Evolutionary conservation across 371 early-diverging fungal genomes (phyloP), one percentile per base, ranked within the genome.

Genomic region (Choanephora cucurbitarum): DNA sequence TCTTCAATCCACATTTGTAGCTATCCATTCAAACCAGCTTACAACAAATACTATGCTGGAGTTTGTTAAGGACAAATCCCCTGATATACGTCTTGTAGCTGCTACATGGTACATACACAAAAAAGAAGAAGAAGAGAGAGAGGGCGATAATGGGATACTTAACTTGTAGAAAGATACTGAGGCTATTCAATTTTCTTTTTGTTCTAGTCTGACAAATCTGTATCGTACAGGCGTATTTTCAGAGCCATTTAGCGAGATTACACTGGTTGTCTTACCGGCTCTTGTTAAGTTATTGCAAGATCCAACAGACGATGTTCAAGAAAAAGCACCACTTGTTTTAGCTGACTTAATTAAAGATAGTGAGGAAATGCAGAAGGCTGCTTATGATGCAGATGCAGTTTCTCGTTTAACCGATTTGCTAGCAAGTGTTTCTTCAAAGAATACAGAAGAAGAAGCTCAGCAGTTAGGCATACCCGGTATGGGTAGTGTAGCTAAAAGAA

Each of bases 361-460:
- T 52, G 90, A 90, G 41, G 82, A 79, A 15, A 79, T 92, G 76
- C 94, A 95, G 65, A 86, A 82, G 42, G 86, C 88, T 0, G 92
- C 92, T 0, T 81, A 81, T 67, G 92, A 93, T 40, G 83, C 86
- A 24, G 91, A 91, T 46, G 88, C 91, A 1, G 86, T 93, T 37
- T 62, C 82, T 5, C 82, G 80, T 48, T 60, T 94, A 28, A 84
- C 87, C 2, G 75, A 80, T n/a, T 66, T 91, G 13, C 64, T 91
- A 21, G 64, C 67, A 1, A 69, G 67, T 52, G 67, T 70, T 0
- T 73, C 73, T 1, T 56, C 64, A 13, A 67, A 67, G n/a, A 72
- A 73, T 28, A 67, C 74, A 10, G 76, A 83, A 23, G 66, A 70
- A 39, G 66, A 66, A 14, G 62, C 70, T 11, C 44, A 55, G 1